A percentile compares a stretch with the other conserved stretches of the same genome.
phyloP scores from a whole-genome alignment of 1,139 yeast species.

The Magnusiomyces sp. region DNA sequence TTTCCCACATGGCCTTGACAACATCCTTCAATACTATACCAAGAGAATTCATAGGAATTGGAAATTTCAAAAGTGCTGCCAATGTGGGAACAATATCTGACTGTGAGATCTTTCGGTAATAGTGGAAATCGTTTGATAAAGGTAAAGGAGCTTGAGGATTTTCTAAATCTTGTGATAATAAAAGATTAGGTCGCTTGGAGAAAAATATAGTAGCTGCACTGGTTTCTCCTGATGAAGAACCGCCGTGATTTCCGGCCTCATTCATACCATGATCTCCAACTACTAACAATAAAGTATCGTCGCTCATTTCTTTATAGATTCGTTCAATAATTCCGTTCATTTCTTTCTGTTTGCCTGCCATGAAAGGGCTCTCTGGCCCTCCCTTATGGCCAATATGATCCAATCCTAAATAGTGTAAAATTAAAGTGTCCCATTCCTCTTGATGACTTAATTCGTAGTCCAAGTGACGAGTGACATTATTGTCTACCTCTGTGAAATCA shows the following conservation, averaged over 20 bases:
- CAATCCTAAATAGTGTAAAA: constrained; percentile 83
- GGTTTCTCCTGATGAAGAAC: constrained; percentile 86
- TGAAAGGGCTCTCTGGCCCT: constrained; percentile 72
- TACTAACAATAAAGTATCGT: constrained; percentile 60
- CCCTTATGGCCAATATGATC: constrained; percentile 98
- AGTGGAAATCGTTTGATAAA: constrained; percentile 40
- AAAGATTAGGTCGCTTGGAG: constrained; percentile 46
- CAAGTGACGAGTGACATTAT: constrained; percentile 84
- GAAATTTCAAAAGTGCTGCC: constrained; percentile 61
- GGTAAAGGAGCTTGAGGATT: constrained; percentile 36
- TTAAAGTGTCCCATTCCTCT: constrained; percentile 69
- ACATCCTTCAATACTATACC: constrained; percentile 62
- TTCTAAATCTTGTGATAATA: not conserved
- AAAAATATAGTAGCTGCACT: constrained; percentile 70
- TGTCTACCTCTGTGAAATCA: constrained; percentile 89
- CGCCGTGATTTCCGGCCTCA: constrained; percentile 91
- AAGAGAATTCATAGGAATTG: constrained; percentile 77
- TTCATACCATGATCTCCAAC: constrained; percentile 95
- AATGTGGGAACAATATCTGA: constrained; percentile 86
- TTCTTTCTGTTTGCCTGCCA: constrained; percentile 75
- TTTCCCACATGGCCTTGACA: constrained; percentile 42
- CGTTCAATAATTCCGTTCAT: constrained; percentile 63
- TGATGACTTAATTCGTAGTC: constrained; percentile 41
- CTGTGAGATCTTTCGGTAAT: constrained; percentile 54
- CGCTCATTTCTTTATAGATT: constrained; percentile 44